Base-by-base conservation (phyloP, 352 stramenopile species). In the Globisporangium nagaii region DNA sequence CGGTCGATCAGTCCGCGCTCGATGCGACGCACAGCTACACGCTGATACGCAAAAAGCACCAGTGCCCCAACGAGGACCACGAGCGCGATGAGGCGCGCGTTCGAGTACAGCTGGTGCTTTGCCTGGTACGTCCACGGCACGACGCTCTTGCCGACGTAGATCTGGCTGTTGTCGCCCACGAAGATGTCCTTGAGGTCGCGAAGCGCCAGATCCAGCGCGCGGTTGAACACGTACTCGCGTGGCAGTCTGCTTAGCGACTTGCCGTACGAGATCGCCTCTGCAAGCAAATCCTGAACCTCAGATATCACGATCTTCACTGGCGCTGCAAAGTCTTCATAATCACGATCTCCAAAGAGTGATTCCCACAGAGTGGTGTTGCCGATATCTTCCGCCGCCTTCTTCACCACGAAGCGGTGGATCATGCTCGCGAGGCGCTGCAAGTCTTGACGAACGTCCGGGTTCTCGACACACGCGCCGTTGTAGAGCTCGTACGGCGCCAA, bases 141-240 rank as follows among this genome's bases (percentile, higher is more conserved):
- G 30, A 84, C 61, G 22, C 47, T 63, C 20, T 56, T 67, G 27
- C 65, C 65, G 12, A 87, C 69, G 27, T 80, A 55, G n/a, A 86
- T 68, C 34, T 56, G 57, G 22, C 81, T 65, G 19, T 78, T 68
- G 17, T 75, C 63, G 13, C 66, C 68, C 34, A 84, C 78, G 37
- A 77, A 72, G 27, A 87, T 62, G 19, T 83, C 73, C 36, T 73
- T 62, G 1, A 89, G 62, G 17, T 78, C 66, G 11, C 75, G 72
- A 7, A 89, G 43, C 27, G 75, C 79, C 49, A 89, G 58, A 30
- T 87, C 70, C 22, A 89, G 41, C 12, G 79, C 77, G 22, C 79
- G 79, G 55, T 76, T 75, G 35, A 87, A 83, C 4, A 87, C 68
- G 25, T 85, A 82, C 12, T 79, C 67, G 1, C 64, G 66, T 15